Evolutionary conservation across 441 rosid genomes (phyloP).

Genomic region (Dalechampia spathulata): DNA sequence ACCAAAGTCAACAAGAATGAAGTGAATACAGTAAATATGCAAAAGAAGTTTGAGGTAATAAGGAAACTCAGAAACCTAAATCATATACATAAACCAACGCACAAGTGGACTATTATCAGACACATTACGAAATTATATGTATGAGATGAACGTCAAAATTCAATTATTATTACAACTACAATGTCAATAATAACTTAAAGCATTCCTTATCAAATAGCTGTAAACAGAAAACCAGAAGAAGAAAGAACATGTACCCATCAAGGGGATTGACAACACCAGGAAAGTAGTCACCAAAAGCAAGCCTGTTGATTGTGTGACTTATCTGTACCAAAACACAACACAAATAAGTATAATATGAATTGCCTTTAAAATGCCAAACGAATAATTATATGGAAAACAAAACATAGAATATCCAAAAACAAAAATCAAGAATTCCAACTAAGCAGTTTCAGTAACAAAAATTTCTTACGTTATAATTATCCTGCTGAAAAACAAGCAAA

Average conservation of each 20-base stretch:
- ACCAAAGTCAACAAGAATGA: background rate
- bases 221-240: background rate
- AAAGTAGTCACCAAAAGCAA: conserved; percentile 80
- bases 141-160: too few relatives aligned
- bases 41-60: conserved; percentile 1
- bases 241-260: conserved; percentile 49
- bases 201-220: background rate
- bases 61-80: background rate
- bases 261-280: conserved; percentile 98
- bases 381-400: too few relatives aligned
- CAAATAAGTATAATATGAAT: background rate
- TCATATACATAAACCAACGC: background rate
- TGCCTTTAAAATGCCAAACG: too few relatives aligned
- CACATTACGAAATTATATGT: too few relatives aligned
- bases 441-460: background rate
- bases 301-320: conserved; percentile 83
- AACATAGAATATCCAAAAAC: background rate
- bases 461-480: conserved; percentile 67
- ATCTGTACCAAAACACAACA: conserved; percentile 32
- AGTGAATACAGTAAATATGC: background rate
- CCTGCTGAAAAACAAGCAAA: conserved; percentile 61
- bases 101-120: background rate
- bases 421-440: background rate
- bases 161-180: background rate
- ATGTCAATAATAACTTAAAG: background rate